Conservation (phyloP, 805 yeast genomes). For the Teunomyces stri region DNA sequence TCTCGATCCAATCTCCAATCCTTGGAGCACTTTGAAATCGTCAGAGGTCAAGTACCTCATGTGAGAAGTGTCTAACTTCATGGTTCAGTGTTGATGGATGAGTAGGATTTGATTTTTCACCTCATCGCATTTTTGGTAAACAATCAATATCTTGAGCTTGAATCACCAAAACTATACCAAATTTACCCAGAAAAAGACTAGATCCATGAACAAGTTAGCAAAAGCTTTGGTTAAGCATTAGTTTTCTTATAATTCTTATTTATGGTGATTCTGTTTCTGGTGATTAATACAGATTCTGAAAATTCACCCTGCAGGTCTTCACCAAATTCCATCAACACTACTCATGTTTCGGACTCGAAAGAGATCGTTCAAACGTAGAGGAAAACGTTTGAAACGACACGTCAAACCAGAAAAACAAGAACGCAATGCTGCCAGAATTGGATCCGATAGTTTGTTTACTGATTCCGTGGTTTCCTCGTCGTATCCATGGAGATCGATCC, state of each 20-base stretch:
- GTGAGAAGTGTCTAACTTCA: slow-evolving; percentile 91
- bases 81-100: slow-evolving; percentile 25
- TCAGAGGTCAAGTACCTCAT: slow-evolving; percentile 91
- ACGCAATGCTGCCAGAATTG: slow-evolving; percentile 2
- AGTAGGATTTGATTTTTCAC: slow-evolving; percentile 1
- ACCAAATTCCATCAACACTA: neutral
- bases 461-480: slow-evolving; percentile 6
- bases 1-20: slow-evolving; percentile 85
- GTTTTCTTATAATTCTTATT: neutral
- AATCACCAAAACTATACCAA: too few relatives aligned
- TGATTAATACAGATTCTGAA: neutral
- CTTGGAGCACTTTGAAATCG: slow-evolving; percentile 85
- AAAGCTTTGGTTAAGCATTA: neutral
- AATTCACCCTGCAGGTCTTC: neutral
- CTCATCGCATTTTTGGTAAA: slow-evolving; percentile 6
- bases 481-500: slow-evolving; percentile 14
- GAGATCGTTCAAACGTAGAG: neutral
- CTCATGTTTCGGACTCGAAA: slow-evolving; percentile 2
- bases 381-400: neutral
- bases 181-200: too few relatives aligned
- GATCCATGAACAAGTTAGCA: too few relatives aligned
- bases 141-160: too few relatives aligned
- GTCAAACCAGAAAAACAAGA: slow-evolving; percentile 1
- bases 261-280: neutral
- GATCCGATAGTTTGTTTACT: slow-evolving; percentile 7